A percentile compares a stretch with the other conserved stretches of the same genome.
These are phyloP conservation scores for Volvox carteri DNA, from an alignment of 163 green algal species.

Conservation along the genomic window DNA sequence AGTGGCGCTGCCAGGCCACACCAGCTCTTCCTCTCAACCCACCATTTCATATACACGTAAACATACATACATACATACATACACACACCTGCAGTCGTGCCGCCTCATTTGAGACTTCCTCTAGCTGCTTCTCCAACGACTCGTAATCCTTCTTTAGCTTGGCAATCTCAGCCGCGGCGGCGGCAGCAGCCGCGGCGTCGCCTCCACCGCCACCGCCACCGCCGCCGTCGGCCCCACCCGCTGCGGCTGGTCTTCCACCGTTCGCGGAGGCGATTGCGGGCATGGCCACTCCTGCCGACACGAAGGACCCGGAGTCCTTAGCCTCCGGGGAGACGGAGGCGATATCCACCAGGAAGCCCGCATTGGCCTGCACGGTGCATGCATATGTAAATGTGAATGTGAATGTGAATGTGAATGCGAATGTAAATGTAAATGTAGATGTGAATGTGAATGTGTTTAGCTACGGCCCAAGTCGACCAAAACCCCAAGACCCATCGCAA, in stretches of 20 bases:
- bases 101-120: constrained; percentile 59
- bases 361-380: constrained; percentile 52
- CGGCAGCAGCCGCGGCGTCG: neutral
- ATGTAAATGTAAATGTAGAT: no score
- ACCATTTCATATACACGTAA: no score
- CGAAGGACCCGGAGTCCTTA: neutral
- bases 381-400: no score
- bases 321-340: neutral
- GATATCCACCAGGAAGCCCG: constrained; percentile 50
- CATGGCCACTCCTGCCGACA: neutral
- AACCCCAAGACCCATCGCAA: no score
- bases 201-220: neutral
- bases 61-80: no score
- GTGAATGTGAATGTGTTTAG: no score
- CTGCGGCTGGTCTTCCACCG: no score
- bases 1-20: no score
- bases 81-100: constrained; percentile 52
- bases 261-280: neutral
- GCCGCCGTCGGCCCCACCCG: neutral
- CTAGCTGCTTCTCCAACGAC: constrained; percentile 59
- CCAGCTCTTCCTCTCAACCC: no score
- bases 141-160: constrained; percentile 60
- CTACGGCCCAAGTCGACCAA: no score
- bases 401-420: no score
- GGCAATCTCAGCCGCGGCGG: neutral